Conservation (phyloP, 495 filamentous ascomycete species). For the Penicillium argentinense region DNA sequence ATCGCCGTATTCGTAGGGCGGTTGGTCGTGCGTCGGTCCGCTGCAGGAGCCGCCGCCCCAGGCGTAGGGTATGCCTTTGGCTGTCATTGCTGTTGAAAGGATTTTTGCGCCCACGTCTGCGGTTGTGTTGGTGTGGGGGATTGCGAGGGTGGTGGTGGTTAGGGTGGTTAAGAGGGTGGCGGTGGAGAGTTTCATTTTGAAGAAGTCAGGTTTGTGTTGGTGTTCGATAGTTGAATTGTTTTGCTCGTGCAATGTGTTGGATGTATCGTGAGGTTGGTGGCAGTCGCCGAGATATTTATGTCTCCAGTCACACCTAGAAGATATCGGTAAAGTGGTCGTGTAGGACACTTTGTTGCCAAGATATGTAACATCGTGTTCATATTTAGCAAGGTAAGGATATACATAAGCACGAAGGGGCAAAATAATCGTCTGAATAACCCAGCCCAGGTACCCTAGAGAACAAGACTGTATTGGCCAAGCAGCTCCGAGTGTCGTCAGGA, state of each 20-base stretch:
- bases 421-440: too few relatives aligned
- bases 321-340: too few relatives aligned
- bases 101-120: conserved; percentile 11
- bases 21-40: conserved; percentile 15
- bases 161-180: conserved; percentile 3
- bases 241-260: too few relatives aligned
- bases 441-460: too few relatives aligned
- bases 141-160: conserved; percentile 3
- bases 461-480: background rate
- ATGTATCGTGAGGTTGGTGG: too few relatives aligned
- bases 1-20: conserved; percentile 23
- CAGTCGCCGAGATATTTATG: too few relatives aligned
- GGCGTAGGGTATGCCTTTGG: conserved; percentile 16
- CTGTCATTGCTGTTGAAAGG: conserved; percentile 14
- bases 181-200: background rate
- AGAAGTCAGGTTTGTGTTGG: too few relatives aligned
- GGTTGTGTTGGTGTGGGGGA: background rate
- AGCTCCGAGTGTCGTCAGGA: too few relatives aligned
- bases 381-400: background rate
- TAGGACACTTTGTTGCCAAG: background rate
- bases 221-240: background rate
- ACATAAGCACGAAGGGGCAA: too few relatives aligned
- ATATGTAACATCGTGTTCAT: background rate
- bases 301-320: too few relatives aligned
- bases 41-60: conserved; percentile 22